Evolutionary conservation across 176 grass and related monocot genomes (phyloP).

Genomic region (Tuctoria greenei): DNA sequence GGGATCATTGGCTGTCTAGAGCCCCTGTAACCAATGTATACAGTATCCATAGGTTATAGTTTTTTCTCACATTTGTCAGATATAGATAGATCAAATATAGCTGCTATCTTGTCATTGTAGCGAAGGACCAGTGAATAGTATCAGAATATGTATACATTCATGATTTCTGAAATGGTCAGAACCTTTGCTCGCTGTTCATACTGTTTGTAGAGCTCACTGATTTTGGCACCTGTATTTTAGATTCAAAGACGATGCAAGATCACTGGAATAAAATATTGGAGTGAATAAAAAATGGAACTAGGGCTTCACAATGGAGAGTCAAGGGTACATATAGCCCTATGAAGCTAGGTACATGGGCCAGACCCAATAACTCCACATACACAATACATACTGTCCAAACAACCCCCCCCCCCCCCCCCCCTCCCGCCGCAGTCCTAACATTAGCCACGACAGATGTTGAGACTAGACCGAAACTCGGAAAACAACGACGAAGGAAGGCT

Average conservation of each 20-base stretch:
- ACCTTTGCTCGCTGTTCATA: not conserved
- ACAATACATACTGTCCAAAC: too few species aligned
- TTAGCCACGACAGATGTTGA: too few species aligned
- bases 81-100: conserved; percentile 15
- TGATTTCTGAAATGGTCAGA: not conserved
- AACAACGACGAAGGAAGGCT: too few species aligned
- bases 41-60: conserved; percentile 39
- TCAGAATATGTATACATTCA: not conserved
- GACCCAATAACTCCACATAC: too few species aligned
- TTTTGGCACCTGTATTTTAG: not conserved
- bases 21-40: conserved; percentile 39
- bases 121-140: not conserved
- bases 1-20: not conserved
- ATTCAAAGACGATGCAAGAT: not conserved
- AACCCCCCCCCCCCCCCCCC: too few species aligned
- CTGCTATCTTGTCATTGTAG: not conserved
- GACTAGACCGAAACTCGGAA: too few species aligned
- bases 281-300: too few species aligned
- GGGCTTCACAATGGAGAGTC: too few species aligned
- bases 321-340: too few species aligned
- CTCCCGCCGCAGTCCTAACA: too few species aligned
- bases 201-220: not conserved
- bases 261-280: too few species aligned
- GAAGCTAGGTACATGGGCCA: too few species aligned
- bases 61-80: not conserved